Evolutionary conservation across 106 monocot genomes (phyloP), one percentile per base, ranked within the genome.

Genomic region (Allium sativum): DNA sequence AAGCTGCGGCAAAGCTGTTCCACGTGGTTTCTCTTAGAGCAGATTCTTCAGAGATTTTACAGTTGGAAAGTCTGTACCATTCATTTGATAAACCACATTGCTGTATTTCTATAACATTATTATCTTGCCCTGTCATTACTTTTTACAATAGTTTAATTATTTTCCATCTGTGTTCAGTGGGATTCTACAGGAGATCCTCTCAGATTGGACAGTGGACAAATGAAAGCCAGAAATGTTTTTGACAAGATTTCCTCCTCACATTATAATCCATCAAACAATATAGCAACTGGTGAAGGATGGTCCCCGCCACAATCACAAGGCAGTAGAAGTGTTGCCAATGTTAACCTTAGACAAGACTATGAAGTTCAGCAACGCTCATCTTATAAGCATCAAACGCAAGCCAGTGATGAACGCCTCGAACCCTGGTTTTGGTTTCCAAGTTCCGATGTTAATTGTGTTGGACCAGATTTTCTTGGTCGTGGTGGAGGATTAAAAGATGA

Each of bases 371-470:
- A 71, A 72, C 56, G 54, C 61, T 42, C 58, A 66, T 69, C 42
- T 44, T 40, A 8, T 43, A 77, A 64, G 12, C 55, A 72, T 47
- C 43, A 20, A 9, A 43, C 53, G 16, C 65, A 68, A 11, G 47
- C 70, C 59, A 50, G 13, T 65, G 17, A 52, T 61, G 65, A 53
- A 61, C 74, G 73, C 19, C 73, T 71, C 53, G 81, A 81, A 50
- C 86, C 84, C 3, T 96, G 98, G 98, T 92, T 85, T 80, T 98
- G 98, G 98, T 85, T 88, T 53, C 85, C 82, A 52, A 69, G 66
- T 74, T 52, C 78, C 66, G 72, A 80, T 76, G 19, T 77, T 71
- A 72, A 53, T 20, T 78, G 69, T 70, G 83, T 81, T 53, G 74
- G 45, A 11, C 64, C 77, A 22, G 86, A 93, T 59, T 88, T 82